Evolutionary conservation across 192 early-diverging fungal species (phyloP).

Genomic region (Linnemannia schmuckeri): DNA sequence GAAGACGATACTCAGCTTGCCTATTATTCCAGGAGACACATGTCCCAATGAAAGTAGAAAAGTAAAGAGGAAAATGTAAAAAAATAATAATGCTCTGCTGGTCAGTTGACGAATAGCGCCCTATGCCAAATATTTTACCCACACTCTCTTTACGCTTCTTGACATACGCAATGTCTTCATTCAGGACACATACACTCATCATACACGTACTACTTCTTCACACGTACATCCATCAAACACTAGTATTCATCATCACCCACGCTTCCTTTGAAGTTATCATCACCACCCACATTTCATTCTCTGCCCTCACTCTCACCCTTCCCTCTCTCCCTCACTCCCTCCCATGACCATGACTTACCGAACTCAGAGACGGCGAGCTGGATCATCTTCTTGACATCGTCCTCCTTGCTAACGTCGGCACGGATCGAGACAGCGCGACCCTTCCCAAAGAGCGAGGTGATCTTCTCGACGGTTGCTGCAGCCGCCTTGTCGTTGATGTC

Average conservation of each 20-base stretch:
- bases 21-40: conserved; percentile 42
- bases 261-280: neutral
- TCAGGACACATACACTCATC: neutral
- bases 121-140: conserved; percentile 3
- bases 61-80: neutral
- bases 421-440: conserved; percentile 70
- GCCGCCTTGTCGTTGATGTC: conserved; percentile 80
- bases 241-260: neutral
- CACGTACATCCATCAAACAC: neutral
- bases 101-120: conserved; percentile 24
- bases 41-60: neutral
- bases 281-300: neutral
- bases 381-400: conserved; percentile 75
- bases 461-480: conserved; percentile 64
- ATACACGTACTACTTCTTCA: neutral
- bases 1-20: conserved; percentile 84
- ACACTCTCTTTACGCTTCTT: neutral
- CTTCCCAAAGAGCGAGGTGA: conserved; percentile 59
- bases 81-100: neutral
- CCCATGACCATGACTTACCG: conserved; percentile 61
- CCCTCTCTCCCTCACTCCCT: neutral
- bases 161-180: neutral
- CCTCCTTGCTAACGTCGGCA: conserved; percentile 82
- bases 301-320: neutral
- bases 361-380: conserved; percentile 73